Percentiles rank a stretch among this genome's conserved stretches.
phyloP scores from a whole-genome alignment of 192 early-diverging fungal genomes.

The Dimargaris cristalligena region DNA sequence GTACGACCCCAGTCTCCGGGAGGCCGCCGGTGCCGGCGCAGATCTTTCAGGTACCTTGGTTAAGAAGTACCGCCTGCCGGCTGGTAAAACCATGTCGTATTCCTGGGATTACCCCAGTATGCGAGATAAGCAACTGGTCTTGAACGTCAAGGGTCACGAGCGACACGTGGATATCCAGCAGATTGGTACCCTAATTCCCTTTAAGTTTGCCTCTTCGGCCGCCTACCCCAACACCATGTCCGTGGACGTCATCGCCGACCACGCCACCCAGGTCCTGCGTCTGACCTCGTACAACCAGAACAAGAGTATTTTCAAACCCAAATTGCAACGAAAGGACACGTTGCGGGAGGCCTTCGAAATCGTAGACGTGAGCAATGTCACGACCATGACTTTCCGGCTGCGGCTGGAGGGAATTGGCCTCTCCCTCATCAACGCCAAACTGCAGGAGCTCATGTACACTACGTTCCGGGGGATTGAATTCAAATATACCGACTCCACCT shows the following conservation, averaged over 20 bases:
- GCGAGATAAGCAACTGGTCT: constrained; percentile 49
- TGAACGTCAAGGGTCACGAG: constrained; percentile 56
- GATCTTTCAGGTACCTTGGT: constrained; percentile 7
- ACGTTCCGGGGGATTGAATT: constrained; percentile 63
- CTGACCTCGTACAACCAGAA: constrained; percentile 47
- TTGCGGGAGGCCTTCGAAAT: constrained; percentile 30
- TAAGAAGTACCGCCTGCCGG: constrained; percentile 18
- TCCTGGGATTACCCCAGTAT: constrained; percentile 82
- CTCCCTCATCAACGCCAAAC: constrained; percentile 62
- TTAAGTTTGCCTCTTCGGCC: constrained; percentile 43
- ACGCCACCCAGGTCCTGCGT: constrained; percentile 45
- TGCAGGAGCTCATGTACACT: constrained; percentile 77
- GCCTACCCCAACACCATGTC: constrained; percentile 29
- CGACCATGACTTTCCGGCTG: constrained; percentile 44
- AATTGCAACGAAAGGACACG: constrained; percentile 8
- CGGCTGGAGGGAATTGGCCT: constrained; percentile 78
- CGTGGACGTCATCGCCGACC: constrained; percentile 58
- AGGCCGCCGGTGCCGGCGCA: constrained; percentile 13
- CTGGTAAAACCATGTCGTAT: constrained; percentile 46
- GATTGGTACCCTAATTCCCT: constrained; percentile 74
- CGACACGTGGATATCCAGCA: constrained; percentile 74
- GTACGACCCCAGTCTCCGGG: constrained; percentile 17
- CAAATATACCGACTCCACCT: constrained; percentile 60
- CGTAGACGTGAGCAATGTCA: constrained; percentile 30
- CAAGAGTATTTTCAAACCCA: constrained; percentile 38